phyloP scores from a whole-genome alignment of 2,329 filamentous ascomycete genomes.

The Apiospora phragmitis region DNA sequence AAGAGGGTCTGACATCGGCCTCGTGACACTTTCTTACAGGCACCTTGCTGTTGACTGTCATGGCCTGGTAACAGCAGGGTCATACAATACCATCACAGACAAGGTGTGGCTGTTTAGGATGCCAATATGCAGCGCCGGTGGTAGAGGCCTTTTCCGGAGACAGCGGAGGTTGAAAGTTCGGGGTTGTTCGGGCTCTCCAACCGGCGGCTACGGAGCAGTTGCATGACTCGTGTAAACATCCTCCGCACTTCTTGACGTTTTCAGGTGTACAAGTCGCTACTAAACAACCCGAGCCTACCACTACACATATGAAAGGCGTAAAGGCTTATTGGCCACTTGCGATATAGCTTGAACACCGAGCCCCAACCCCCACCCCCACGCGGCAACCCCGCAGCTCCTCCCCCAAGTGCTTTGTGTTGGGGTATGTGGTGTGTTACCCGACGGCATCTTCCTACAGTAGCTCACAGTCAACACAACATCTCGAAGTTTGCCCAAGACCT shows the following conservation, averaged over 20 bases:
- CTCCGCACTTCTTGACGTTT: background rate
- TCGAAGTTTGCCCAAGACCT: background rate
- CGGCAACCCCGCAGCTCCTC: background rate
- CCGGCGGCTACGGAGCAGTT: background rate
- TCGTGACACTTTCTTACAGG: background rate
- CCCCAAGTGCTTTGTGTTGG: background rate
- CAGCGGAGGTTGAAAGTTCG: background rate
- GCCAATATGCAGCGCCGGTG: background rate
- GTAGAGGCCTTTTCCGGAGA: background rate
- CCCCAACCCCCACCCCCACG: background rate
- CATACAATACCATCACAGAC: background rate
- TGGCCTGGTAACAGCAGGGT: background rate
- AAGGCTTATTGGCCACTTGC: background rate
- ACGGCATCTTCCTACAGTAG: background rate
- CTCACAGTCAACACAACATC: background rate
- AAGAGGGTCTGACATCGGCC: background rate
- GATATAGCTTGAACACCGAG: background rate
- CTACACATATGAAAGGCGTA: background rate
- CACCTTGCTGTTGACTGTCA: background rate
- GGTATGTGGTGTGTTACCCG: background rate
- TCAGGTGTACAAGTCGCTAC: background rate
- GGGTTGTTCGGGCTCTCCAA: background rate
- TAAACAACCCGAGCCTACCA: background rate
- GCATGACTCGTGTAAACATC: background rate
- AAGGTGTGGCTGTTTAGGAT: background rate